Evolutionary conservation across 2,329 filamentous ascomycete species (phyloP).

Genomic region (Aureobasidium sp.): DNA sequence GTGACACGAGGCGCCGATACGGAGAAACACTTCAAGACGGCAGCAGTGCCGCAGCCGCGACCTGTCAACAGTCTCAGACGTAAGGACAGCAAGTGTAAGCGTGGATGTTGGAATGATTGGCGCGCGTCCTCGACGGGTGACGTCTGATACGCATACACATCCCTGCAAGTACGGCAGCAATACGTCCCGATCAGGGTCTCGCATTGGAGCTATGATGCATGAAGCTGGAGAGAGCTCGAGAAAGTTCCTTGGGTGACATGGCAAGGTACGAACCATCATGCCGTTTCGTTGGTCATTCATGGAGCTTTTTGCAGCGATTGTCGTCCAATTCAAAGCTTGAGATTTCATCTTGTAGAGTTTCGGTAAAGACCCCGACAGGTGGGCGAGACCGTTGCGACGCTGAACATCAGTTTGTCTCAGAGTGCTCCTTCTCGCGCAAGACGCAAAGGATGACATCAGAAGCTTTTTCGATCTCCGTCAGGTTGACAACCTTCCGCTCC

Average conservation of each 20-base stretch:
- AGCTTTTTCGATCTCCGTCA: slow-evolving; percentile 1
- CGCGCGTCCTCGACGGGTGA: slow-evolving; percentile 5
- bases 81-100: slow-evolving; percentile 5
- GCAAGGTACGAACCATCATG: neutral
- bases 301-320: neutral
- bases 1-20: neutral
- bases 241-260: neutral
- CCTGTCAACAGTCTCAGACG: slow-evolving; percentile 4
- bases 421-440: neutral
- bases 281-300: neutral
- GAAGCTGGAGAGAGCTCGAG: slow-evolving; percentile 5
- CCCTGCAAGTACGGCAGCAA: slow-evolving; percentile 14
- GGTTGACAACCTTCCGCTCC: slow-evolving; percentile 2
- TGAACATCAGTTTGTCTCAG: slow-evolving; percentile 11
- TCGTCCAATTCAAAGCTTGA: neutral
- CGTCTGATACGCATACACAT: slow-evolving; percentile 9
- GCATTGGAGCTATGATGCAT: slow-evolving; percentile 10
- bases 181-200: neutral
- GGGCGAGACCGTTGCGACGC: neutral
- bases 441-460: slow-evolving; percentile 1
- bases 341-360: neutral
- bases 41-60: slow-evolving; percentile 3
- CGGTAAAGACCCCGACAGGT: neutral
- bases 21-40: neutral
- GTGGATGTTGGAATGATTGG: slow-evolving; percentile 5